Percentiles rank a stretch among this genome's conserved stretches.
Evolutionary conservation across 176 grass and related monocot genomes (phyloP).

Genomic region (Tuctoria greenei): DNA sequence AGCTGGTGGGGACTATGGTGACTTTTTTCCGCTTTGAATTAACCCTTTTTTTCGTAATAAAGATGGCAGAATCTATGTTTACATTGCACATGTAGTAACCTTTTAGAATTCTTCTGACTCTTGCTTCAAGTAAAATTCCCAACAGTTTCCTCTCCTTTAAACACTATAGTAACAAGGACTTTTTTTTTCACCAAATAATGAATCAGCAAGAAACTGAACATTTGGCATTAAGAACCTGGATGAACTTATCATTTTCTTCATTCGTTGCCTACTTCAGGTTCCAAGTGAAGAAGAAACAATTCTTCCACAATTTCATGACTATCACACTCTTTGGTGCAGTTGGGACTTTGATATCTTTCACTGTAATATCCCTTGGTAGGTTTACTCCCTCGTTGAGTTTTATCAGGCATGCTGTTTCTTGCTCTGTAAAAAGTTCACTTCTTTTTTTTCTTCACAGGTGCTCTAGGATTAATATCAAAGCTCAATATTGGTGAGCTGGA

Average conservation of each 20-base stretch:
- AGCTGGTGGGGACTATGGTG: not conserved
- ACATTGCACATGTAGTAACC: not conserved
- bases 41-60: not conserved
- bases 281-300: constrained; percentile 92
- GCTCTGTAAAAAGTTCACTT: not conserved
- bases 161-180: not conserved
- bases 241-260: not conserved
- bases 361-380: constrained; percentile 72
- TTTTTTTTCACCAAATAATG: not conserved
- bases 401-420: constrained; percentile 3
- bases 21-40: not conserved
- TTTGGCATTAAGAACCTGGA: not conserved
- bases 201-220: not conserved
- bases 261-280: constrained; percentile 37
- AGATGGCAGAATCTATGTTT: not conserved
- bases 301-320: constrained; percentile 85
- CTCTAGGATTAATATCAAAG: constrained; percentile 57
- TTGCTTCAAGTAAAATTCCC: not conserved
- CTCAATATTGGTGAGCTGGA: constrained; percentile 77
- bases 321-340: constrained; percentile 74
- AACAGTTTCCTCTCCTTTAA: not conserved
- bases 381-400: constrained; percentile 21
- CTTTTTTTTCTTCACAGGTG: constrained; percentile 48
- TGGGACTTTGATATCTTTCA: constrained; percentile 79
- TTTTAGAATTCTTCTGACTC: not conserved